Percentiles rank a stretch among this genome's conserved stretches.
Evolutionary conservation across 176 grass and related monocot species (phyloP).

Genomic region (Poa pratensis): DNA sequence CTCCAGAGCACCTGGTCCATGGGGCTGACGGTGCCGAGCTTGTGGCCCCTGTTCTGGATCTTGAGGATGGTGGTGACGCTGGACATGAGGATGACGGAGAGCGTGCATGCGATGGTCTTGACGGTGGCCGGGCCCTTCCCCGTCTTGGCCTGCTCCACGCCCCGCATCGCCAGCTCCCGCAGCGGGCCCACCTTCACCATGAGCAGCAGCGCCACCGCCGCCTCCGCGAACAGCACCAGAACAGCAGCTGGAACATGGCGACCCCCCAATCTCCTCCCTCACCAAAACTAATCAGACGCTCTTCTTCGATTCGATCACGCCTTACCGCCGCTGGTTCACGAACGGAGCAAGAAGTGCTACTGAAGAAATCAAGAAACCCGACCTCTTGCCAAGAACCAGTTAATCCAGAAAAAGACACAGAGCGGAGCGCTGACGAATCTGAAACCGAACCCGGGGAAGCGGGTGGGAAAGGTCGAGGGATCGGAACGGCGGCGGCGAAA

Average conservation of each 20-base stretch:
- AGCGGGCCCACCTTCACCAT: conserved; percentile 93
- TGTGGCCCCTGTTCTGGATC: conserved; percentile 81
- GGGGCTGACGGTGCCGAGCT: conserved; percentile 82
- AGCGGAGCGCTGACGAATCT: conserved; percentile 9
- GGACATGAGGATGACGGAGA: conserved; percentile 77
- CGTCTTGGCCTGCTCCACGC: conserved; percentile 72
- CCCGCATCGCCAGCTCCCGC: conserved; percentile 80
- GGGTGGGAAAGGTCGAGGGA: conserved; percentile 9
- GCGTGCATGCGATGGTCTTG: conserved; percentile 90
- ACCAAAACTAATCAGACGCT: neutral
- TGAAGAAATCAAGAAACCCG: conserved; percentile 7
- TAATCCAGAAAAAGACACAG: neutral
- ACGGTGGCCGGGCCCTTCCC: conserved; percentile 86
- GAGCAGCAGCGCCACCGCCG: conserved; percentile 75
- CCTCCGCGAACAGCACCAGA: conserved; percentile 86
- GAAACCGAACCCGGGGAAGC: conserved; percentile 24
- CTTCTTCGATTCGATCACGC: neutral
- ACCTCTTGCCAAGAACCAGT: conserved; percentile 32
- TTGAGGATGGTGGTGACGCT: conserved; percentile 78
- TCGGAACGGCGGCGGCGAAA: conserved; percentile 47
- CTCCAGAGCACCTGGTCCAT: conserved; percentile 99
- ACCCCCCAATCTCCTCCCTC: neutral
- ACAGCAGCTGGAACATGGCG: conserved; percentile 83
- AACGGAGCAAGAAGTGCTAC: too few relatives aligned
- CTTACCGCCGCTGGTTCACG: too few relatives aligned